Evolutionary conservation across 1,284 basidiomycete genomes (phyloP).

Genomic region (Spongiforma sp.): DNA sequence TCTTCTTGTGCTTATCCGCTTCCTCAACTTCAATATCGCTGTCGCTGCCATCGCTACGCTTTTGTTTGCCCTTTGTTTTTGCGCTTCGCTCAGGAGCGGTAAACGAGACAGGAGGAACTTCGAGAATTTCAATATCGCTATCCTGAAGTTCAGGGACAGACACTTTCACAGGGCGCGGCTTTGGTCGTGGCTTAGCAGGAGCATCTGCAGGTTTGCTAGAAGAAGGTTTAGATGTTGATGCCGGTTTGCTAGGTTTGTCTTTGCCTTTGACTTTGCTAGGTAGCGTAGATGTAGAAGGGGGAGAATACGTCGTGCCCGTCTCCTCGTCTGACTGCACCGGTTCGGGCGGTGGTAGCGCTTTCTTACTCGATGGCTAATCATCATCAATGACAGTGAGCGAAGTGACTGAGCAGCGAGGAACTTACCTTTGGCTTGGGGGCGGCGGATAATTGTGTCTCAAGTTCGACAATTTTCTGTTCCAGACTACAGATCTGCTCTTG

Average conservation of each 20-base stretch:
- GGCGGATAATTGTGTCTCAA: conserved; percentile 47
- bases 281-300: conserved; percentile 13
- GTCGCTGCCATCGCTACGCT: conserved; percentile 8
- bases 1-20: conserved; percentile 24
- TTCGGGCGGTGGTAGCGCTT: conserved; percentile 5
- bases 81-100: conserved; percentile 16
- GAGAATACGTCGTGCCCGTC: not conserved
- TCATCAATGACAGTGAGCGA: not conserved
- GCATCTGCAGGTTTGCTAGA: conserved; percentile 19
- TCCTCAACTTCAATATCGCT: conserved; percentile 15
- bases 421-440: conserved; percentile 31
- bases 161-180: conserved; percentile 20
- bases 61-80: conserved; percentile 38
- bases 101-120: conserved; percentile 7
- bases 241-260: conserved; percentile 16
- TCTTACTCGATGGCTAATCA: conserved; percentile 26
- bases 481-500: conserved; percentile 40
- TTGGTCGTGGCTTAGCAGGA: conserved; percentile 27
- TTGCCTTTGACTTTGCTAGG: conserved; percentile 19
- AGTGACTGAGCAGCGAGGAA: not conserved
- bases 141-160: conserved; percentile 25
- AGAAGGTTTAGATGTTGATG: conserved; percentile 22
- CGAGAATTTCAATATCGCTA: conserved; percentile 38
- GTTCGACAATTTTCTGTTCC: conserved; percentile 47
- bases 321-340: conserved; percentile 14